Base-by-base conservation (phyloP, 139 green algal genomes). In the Dunaliella primolecta region DNA sequence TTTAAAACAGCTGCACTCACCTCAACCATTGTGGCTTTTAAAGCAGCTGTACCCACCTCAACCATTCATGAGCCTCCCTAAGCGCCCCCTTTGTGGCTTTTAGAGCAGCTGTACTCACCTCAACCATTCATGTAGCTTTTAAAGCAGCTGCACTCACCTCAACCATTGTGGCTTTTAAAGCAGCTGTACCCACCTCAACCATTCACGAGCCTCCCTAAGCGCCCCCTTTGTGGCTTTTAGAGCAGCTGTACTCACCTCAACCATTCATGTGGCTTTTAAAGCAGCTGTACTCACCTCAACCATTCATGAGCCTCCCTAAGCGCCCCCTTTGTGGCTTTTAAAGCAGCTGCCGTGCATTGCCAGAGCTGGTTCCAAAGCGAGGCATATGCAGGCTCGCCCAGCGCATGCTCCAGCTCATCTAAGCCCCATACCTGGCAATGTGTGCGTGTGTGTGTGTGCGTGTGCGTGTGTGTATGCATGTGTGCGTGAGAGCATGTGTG, bases 341-440 rank as follows among this genome's bases (percentile, higher is more conserved):
- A 27, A 1, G 46, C n/a, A 1, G 7, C 23, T 29, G 46, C 36
- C 7, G 24, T 35, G 27, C 30, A 20, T 11, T 84, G 2, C 29
- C 21, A 1, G 1, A 76, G 2, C 34, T 75, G 46, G 1, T 34
- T 21, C 90, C 88, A 92, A 37, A 93, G 82, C 36, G 27, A 0
- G 2, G 27, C 29, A 30, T 79, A 93, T 20, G 71, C 33, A 29
- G 38, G 3, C 30, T 30, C 1, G 0, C 90, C 88, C n/a, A 92
- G 55, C 36, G 85, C 81, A 38, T 82, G 11, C 36, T 31, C 36
- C 36, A 94, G 70, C 70, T 87, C 70, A 15, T 77, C 35, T 35
- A 94, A 36, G 11, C 72, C 77, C 89, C 91, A 94, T 24, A 93
- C 91, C 46, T 25, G 46, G 46, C 46, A n/a, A 64, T 64, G 46